Base-by-base conservation (phyloP, 164 flowering plant species). In the Chloranthus sessilifolius region DNA sequence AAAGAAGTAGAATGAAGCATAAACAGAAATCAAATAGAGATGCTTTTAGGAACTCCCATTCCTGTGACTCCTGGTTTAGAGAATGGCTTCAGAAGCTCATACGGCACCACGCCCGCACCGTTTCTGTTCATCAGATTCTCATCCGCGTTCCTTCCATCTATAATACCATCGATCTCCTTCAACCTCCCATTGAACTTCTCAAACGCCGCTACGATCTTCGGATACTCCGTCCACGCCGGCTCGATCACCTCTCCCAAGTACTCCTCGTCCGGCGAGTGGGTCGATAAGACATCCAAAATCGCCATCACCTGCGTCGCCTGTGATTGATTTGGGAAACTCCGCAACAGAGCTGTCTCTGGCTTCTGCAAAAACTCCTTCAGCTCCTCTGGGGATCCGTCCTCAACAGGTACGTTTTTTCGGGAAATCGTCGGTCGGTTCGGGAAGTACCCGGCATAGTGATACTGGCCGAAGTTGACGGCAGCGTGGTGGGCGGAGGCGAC, bases 271-370 rank as follows among this genome's bases (percentile, higher is more conserved):
- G 65, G 60, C 1, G 78, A 74, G 43, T 74, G 78, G 7, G 34
- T 52, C 11, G 78, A 74, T 23, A 74, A 43, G 20, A 65, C 61
- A 16, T 70, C 66, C 39, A 70, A 42, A 3, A 71, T 38, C 1
- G 71, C 59, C 75, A 74, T 74, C 21, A 74, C 62, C 19, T n/a
- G 46, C 3, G 73, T 56, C 0, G 76, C 74, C 30, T 74, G 79
- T 10, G 58, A 16, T 35, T 68, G 67, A 3, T 72, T 60, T 9
- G 79, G 72, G 35, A 68, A 58, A 16, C 60, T 31, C 20, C 33
- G 11, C 34, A 74, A 21, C 7, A 74, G 41, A 8, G 55, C 27
- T 1, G 7, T 3, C 24, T 71, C 70, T 0, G 79, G 79, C n/a
- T 39, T 64, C 3, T 44, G 9, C 47, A 56, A 20, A 27, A 67